These are phyloP conservation scores for Apiospora hydei DNA, from an alignment of 2,329 filamentous ascomycete genomes.

Conservation along the genomic window DNA sequence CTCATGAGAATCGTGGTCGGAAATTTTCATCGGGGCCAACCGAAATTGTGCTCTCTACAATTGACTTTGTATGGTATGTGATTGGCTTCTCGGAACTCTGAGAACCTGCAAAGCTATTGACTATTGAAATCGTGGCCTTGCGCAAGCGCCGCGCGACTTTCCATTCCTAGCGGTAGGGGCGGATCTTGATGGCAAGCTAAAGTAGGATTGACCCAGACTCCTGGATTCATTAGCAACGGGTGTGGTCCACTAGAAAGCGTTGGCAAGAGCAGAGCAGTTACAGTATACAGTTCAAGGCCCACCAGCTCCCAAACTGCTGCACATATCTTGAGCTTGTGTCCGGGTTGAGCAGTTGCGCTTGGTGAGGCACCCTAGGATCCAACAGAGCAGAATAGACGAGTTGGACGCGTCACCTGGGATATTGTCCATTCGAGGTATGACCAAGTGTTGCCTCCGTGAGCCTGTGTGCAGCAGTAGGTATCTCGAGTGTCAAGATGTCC, in stretches of 20 bases:
- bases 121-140: slow-evolving; percentile 14
- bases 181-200: slow-evolving; percentile 18
- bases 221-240: neutral
- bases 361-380: neutral
- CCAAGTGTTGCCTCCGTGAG: neutral
- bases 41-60: neutral
- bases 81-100: neutral
- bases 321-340: neutral
- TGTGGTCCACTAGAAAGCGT: slow-evolving; percentile 3
- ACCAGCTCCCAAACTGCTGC: neutral
- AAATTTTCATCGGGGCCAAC: slow-evolving; percentile 13
- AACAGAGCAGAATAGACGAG: neutral
- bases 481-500: neutral
- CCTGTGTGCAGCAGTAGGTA: neutral
- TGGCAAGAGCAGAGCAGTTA: neutral
- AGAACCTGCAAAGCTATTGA: slow-evolving; percentile 12
- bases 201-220: slow-evolving; percentile 16
- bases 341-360: neutral
- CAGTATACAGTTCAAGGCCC: neutral
- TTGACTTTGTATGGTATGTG: neutral
- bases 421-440: neutral
- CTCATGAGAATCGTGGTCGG: slow-evolving; percentile 7
- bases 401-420: neutral
- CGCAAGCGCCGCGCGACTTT: slow-evolving; percentile 7
- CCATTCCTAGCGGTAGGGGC: neutral